Evolutionary conservation across 345 rosid genomes (phyloP).

Genomic region (Dipteronia sinensis): DNA sequence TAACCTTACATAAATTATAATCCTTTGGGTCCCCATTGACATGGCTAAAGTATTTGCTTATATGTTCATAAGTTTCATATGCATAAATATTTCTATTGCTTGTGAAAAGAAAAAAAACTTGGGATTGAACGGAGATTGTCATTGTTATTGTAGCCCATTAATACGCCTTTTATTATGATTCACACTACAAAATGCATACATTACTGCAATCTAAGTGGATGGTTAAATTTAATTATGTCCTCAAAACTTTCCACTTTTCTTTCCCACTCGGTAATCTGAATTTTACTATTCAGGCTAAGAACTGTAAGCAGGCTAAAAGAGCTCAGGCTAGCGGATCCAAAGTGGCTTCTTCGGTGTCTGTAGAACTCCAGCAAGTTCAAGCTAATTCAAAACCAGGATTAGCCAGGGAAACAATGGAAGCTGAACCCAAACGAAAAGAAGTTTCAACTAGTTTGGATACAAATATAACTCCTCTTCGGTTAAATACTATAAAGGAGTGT

Average conservation of each 20-base stretch:
- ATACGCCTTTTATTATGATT: background rate
- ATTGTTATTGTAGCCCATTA: background rate
- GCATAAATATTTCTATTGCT: background rate
- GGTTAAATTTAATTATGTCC: background rate
- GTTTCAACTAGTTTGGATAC: constrained; percentile 21
- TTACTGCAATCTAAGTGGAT: constrained; percentile 8
- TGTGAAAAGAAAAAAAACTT: background rate
- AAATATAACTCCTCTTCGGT: constrained; percentile 23
- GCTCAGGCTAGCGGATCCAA: constrained; percentile 39
- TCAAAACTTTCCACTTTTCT: background rate
- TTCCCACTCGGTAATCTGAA: background rate
- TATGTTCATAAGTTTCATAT: background rate
- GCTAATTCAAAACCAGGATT: constrained; percentile 24
- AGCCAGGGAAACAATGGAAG: constrained; percentile 14
- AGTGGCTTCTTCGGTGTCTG: constrained; percentile 42
- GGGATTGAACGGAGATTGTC: background rate
- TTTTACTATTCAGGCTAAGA: constrained; percentile 49
- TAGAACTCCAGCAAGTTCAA: constrained; percentile 25
- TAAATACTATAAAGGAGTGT: constrained; percentile 15
- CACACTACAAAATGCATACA: background rate
- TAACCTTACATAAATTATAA: background rate
- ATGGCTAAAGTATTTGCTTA: background rate
- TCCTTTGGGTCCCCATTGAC: background rate
- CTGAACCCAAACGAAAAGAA: constrained; percentile 22
- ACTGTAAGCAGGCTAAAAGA: constrained; percentile 45